Evolutionary conservation across 495 filamentous ascomycete genomes (phyloP), one percentile per base, ranked within the genome.

Genomic region (Acidomyces sp.): DNA sequence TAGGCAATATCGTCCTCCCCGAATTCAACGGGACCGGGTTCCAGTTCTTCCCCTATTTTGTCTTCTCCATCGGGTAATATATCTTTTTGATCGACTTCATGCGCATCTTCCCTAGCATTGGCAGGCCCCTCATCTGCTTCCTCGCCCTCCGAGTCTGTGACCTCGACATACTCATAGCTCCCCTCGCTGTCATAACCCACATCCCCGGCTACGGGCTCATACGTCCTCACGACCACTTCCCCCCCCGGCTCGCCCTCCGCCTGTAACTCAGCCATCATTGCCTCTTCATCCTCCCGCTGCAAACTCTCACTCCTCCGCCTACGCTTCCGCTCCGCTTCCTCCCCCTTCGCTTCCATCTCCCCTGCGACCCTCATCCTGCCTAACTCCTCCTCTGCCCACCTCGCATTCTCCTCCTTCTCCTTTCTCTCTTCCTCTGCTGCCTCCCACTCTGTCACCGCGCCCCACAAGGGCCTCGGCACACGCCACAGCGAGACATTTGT

Each of bases 1-100:
- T 80, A 88, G 23, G 82, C 86, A 45, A 97, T 88, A 55, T 97
- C 92, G 30, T 88, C 87, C 55, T 96, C 90, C 19, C 83, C 82
- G 54, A 96, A 95, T 49, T 97, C 90, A 28, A 93, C 55, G 0
- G 82, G 78, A 18, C 76, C 66, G 3, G 71, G 60, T 33, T 73
- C 66, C 11, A 61, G 63, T 15, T 64, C 60, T 6, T 62, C 68
- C 32, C 71, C 42, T 4, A 49, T 57, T 15, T 54, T 61, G 11
- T 51, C 59, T 16, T 57, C 62, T 6, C 16, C 29, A 21, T 17
- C 15, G 4, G 6, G 17, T 10, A 21, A 10, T 21, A 21, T 16
- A 4, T 5, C 13, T 29, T 13, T 7, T 9, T 11, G 9, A 17
- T 17, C n/a, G n/a, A n/a, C n/a, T n/a, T n/a, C n/a, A n/a, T n/a